phyloP scores from a whole-genome alignment of 2,329 filamentous ascomycete genomes.

The Beauveria asiatica region DNA sequence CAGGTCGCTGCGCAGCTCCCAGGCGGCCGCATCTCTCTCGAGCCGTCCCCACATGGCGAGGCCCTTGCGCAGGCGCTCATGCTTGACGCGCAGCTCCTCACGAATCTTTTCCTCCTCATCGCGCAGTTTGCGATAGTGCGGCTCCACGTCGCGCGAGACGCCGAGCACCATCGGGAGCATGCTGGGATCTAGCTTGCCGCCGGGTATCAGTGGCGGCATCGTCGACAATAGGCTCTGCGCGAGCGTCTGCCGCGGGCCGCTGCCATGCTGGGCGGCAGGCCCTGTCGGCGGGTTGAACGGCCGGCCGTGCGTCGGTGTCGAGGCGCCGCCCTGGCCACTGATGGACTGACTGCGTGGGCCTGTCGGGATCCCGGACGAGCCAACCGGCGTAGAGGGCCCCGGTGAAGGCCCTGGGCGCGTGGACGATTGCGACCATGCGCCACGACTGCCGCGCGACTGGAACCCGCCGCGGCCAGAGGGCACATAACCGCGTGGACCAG shows the following conservation, averaged over 20 bases:
- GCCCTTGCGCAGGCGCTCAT: conserved; percentile 46
- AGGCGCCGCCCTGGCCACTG: conserved; percentile 17
- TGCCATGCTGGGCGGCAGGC: conserved; percentile 34
- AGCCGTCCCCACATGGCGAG: conserved; percentile 46
- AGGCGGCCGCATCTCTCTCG: conserved; percentile 44
- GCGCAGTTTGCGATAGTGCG: conserved; percentile 43
- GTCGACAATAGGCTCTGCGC: conserved; percentile 44
- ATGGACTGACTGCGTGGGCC: conserved; percentile 34
- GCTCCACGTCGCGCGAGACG: conserved; percentile 44
- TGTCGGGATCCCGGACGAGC: conserved; percentile 37
- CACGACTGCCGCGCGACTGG: conserved; percentile 35
- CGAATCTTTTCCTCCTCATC: conserved; percentile 52
- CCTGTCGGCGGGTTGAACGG: conserved; percentile 52
- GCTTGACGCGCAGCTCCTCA: conserved; percentile 42
- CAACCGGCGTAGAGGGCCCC: conserved; percentile 32
- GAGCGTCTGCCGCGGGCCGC: conserved; percentile 33
- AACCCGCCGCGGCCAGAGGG: conserved; percentile 37
- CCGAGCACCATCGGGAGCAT: conserved; percentile 36
- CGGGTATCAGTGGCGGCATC: conserved; percentile 43
- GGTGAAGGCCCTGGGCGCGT: conserved; percentile 27
- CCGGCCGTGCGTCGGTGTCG: conserved; percentile 32
- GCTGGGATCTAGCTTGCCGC: conserved; percentile 44
- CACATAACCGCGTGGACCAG: conserved; percentile 47
- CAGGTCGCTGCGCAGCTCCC: conserved; percentile 47
- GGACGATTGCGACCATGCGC: conserved; percentile 32